Base-by-base conservation (phyloP, 805 yeast genomes). In the Hyphopichia homilentoma region DNA sequence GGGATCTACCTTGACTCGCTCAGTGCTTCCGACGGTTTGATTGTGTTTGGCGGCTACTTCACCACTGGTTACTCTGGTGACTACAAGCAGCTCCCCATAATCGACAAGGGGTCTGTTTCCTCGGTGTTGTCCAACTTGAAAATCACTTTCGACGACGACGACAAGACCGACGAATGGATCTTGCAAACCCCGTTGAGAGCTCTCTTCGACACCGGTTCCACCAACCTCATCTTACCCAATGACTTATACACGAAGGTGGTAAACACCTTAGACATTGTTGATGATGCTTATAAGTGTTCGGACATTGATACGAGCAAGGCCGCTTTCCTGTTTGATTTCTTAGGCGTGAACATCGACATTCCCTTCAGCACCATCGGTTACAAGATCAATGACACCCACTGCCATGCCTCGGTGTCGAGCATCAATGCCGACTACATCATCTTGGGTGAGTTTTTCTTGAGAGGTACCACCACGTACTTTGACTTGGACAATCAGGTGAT, bases 401-500 rank as follows among this genome's bases (percentile, higher is more conserved):
- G 30, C 4, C 14, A 11, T 8, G 23, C 30, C 5, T 27, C 30
- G 5, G 13, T 27, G 18, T 27, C 30, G 9, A 27, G 30, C 14
- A 27, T 27, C 20, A 14, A 27, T 18, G 21, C 22, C 5, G 23
- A 27, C 14, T 27, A 27, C 13, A 27, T 27, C 7, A 27, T 27
- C 13, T 27, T 27, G 9, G 30, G 30, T n/a, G 30, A 27, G 12
- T 27, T 27, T n/a, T 27, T 27, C 22, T 18, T 27, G 15, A 27
- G 30, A 18, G 11, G 23, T 17, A 14, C 30, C 13, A 18, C 22
- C 6, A 8, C 13, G 5, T 27, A 27, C 16, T 27, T 17, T 27
- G 30, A 27, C 14, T 23, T 27, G 12, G 30, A 27, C 7, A 27
- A 27, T 18, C 21, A 27, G 13, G 11, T 27, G 22, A 27, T 27